Evolutionary conservation across 805 yeast species (phyloP).

Genomic region (Metschnikowia drakensbergensis): DNA sequence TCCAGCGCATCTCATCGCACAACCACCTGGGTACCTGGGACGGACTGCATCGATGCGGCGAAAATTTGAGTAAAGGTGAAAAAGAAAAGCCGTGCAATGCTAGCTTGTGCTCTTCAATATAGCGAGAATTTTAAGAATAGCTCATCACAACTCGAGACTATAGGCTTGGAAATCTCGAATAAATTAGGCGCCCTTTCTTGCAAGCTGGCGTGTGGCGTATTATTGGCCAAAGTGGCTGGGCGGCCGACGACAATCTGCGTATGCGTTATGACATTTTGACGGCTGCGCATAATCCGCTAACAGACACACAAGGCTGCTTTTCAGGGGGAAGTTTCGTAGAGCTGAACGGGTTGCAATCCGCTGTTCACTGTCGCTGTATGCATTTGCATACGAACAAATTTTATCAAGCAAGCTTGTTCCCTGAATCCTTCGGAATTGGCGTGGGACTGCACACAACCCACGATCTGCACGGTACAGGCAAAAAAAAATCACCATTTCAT

Average conservation of each 20-base stretch:
- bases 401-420: neutral
- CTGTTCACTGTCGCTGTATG: neutral
- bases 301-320: neutral
- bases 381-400: too few relatives aligned
- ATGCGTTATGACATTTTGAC: neutral
- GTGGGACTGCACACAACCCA: neutral
- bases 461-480: neutral
- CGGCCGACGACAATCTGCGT: neutral
- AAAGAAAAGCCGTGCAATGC: too few relatives aligned
- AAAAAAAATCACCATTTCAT: neutral
- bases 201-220: too few relatives aligned
- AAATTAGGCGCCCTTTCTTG: too few relatives aligned
- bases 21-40: conserved; percentile 2
- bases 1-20: neutral
- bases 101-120: too few relatives aligned
- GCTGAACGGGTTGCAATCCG: too few relatives aligned
- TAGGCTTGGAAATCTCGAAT: too few relatives aligned
- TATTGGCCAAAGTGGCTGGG: neutral
- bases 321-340: too few relatives aligned
- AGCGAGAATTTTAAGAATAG: too few relatives aligned
- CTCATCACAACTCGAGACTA: too few relatives aligned
- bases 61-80: neutral
- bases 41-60: neutral
- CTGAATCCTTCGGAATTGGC: neutral
- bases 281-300: neutral